Evolutionary conservation across 495 filamentous ascomycete genomes (phyloP).

Genomic region (Xylaria telfairii): DNA sequence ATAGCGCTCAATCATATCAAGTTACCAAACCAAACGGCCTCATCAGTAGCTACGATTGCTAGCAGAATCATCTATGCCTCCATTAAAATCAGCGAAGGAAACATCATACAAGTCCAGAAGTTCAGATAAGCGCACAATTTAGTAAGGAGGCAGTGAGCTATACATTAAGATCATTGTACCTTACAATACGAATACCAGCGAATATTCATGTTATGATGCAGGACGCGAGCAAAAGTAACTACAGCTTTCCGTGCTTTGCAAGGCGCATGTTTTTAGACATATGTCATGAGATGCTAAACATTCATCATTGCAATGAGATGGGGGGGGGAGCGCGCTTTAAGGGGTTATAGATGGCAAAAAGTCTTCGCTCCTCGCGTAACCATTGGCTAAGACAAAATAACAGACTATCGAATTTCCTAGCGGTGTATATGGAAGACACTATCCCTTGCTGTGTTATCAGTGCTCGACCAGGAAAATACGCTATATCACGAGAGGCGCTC

Average conservation of each 20-base stretch:
- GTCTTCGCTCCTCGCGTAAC: neutral
- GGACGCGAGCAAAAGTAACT: neutral
- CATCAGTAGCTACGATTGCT: neutral
- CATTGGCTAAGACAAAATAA: no score
- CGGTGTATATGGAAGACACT: no score
- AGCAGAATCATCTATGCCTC: neutral
- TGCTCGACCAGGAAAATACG: no score
- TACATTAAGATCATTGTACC: no score
- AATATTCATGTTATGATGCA: neutral
- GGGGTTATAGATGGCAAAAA: neutral
- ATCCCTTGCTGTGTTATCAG: no score
- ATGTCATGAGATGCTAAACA: no score
- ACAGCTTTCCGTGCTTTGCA: neutral
- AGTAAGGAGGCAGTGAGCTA: neutral
- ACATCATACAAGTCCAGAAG: no score
- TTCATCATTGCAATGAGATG: neutral
- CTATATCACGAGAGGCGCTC: no score
- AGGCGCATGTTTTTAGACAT: no score
- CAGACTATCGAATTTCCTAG: no score
- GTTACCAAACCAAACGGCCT: neutral
- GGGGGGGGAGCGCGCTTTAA: neutral
- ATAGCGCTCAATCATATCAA: neutral
- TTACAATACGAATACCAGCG: neutral
- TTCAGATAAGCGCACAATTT: neutral
- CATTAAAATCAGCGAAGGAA: neutral